A percentile compares a stretch with the other conserved stretches of the same genome.
These are phyloP conservation scores for Yarrowia galli DNA, from an alignment of 1,139 yeast genomes.

Conservation along the genomic window DNA sequence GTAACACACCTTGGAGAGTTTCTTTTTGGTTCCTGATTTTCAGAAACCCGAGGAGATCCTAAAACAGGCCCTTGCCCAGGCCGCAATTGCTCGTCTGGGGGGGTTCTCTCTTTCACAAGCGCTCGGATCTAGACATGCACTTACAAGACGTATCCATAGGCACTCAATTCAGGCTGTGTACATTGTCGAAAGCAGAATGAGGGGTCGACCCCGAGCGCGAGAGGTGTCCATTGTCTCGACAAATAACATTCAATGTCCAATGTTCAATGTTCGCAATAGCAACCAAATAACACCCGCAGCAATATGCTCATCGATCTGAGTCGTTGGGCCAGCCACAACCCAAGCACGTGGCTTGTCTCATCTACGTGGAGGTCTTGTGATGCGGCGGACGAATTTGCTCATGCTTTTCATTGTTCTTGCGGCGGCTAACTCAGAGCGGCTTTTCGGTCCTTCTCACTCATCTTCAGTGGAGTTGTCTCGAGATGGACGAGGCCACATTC, in stretches of 20 bases:
- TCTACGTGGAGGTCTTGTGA: background rate
- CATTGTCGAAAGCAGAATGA: too few relatives aligned
- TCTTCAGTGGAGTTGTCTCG: background rate
- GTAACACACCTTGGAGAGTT: background rate
- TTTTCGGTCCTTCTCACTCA: background rate
- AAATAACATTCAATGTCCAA: background rate
- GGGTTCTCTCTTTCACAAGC: background rate
- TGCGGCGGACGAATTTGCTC: background rate
- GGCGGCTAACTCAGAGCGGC: background rate
- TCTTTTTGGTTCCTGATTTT: slow-evolving; percentile 24
- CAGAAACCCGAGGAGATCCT: slow-evolving; percentile 25
- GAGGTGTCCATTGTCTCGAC: background rate
- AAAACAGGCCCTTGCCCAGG: background rate
- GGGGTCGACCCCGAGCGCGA: too few relatives aligned
- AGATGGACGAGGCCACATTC: too few relatives aligned
- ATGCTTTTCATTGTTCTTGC: slow-evolving; percentile 5
- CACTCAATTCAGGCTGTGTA: too few relatives aligned
- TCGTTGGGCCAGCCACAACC: slow-evolving; percentile 7
- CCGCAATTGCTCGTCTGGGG: background rate
- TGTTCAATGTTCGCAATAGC: slow-evolving; percentile 19
- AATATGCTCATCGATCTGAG: slow-evolving; percentile 29
- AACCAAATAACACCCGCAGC: background rate
- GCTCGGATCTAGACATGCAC: too few relatives aligned
- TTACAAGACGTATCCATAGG: too few relatives aligned
- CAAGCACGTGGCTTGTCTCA: slow-evolving; percentile 26